Conservation (phyloP, 1,284 basidiomycete species). For the Meripilus lineatus region DNA sequence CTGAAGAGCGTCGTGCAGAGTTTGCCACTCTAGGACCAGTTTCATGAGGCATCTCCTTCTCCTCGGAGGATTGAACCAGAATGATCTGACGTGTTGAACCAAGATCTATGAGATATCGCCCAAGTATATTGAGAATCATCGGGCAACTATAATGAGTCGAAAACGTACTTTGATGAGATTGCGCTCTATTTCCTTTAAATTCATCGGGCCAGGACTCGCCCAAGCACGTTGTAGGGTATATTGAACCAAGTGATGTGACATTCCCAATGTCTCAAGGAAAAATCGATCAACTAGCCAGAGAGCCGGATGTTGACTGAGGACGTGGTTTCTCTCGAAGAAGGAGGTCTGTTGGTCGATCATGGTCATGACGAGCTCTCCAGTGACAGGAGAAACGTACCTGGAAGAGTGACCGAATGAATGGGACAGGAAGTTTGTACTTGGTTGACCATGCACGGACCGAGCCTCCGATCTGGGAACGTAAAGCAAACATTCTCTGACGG, state of each 20-base stretch:
- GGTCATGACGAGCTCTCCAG: neutral
- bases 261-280: conserved; percentile 57
- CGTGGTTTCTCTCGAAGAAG: conserved; percentile 52
- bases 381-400: conserved; percentile 38
- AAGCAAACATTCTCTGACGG: neutral
- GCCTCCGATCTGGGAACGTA: conserved; percentile 40
- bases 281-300: conserved; percentile 62
- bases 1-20: conserved; percentile 43
- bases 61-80: conserved; percentile 66
- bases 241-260: conserved; percentile 42
- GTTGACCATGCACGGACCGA: conserved; percentile 43
- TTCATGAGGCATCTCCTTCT: conserved; percentile 62
- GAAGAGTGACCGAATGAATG: conserved; percentile 57
- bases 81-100: conserved; percentile 48
- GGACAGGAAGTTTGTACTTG: conserved; percentile 33
- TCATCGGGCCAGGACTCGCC: conserved; percentile 27
- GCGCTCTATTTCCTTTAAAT: conserved; percentile 46
- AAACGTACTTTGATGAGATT: conserved; percentile 46
- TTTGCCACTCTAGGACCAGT: conserved; percentile 58
- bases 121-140: conserved; percentile 1
- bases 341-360: conserved; percentile 36
- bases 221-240: conserved; percentile 34
- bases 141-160: too few species aligned
- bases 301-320: conserved; percentile 47
- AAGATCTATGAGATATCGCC: conserved; percentile 41